Conservation (phyloP, 805 yeast genomes). For the Saccharomycopsis olivae region DNA sequence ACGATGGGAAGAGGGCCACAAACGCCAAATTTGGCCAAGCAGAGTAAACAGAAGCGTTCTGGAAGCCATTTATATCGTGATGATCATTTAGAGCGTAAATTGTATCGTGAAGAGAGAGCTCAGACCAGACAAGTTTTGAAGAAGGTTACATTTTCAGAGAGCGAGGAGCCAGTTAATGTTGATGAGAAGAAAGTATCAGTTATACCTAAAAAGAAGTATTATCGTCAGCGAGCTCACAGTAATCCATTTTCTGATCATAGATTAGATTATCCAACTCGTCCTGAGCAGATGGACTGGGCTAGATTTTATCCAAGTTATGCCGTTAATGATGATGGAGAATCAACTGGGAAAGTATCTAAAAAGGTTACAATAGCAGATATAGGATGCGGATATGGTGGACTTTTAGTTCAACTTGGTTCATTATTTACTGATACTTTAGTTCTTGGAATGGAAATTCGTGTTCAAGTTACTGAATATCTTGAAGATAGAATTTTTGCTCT, state of each 20-base stretch:
- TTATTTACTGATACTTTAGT: slow-evolving; percentile 64
- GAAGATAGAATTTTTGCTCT: slow-evolving; percentile 91
- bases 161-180: slow-evolving; percentile 17
- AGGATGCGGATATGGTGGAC: slow-evolving; percentile 97
- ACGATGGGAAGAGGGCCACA: slow-evolving; percentile 18
- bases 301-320: slow-evolving; percentile 56
- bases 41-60: not conserved
- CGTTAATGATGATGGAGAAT: slow-evolving; percentile 29
- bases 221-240: slow-evolving; percentile 95
- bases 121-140: slow-evolving; percentile 34
- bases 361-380: slow-evolving; percentile 85
- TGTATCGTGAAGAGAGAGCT: slow-evolving; percentile 39
- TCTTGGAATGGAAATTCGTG: slow-evolving; percentile 95
- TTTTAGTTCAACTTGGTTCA: slow-evolving; percentile 69
- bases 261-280: slow-evolving; percentile 75
- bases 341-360: slow-evolving; percentile 28
- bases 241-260: slow-evolving; percentile 95
- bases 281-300: slow-evolving; percentile 82
- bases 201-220: slow-evolving; percentile 76
- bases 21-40: slow-evolving; percentile 14
- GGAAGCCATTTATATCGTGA: slow-evolving; percentile 16
- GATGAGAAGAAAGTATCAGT: slow-evolving; percentile 28
- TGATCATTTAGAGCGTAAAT: slow-evolving; percentile 26
- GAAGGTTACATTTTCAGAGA: slow-evolving; percentile 36
- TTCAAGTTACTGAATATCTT: slow-evolving; percentile 94